Percentiles rank a stretch among this genome's conserved stretches.
Conservation (phyloP, 1,139 yeast species). For the Eremothecium sinecaudum region DNA sequence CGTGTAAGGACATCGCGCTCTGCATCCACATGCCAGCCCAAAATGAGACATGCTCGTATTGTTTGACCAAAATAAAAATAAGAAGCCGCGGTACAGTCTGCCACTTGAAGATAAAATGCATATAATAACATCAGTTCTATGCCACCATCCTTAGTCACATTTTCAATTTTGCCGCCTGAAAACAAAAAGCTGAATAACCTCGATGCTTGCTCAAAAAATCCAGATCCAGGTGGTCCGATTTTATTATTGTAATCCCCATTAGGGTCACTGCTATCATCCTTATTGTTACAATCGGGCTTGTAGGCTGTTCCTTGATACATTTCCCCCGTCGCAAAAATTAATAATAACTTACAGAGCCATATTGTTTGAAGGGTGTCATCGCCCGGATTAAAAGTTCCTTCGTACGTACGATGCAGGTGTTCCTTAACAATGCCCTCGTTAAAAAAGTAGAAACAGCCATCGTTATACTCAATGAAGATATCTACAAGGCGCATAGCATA, state of each 20-base stretch:
- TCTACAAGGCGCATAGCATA: conserved; percentile 69
- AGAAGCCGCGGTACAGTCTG: conserved; percentile 76
- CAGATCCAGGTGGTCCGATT: conserved; percentile 59
- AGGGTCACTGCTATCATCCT: conserved; percentile 37
- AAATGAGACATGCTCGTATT: conserved; percentile 57
- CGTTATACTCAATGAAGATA: conserved; percentile 68
- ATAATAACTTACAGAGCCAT: conserved; percentile 68
- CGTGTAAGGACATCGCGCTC: conserved; percentile 55
- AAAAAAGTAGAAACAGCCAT: conserved; percentile 79
- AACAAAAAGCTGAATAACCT: conserved; percentile 65
- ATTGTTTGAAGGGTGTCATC: conserved; percentile 64
- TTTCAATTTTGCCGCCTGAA: conserved; percentile 72
- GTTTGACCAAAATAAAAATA: conserved; percentile 77
- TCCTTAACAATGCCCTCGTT: conserved; percentile 70
- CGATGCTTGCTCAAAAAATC: conserved; percentile 67
- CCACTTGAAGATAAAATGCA: conserved; percentile 76
- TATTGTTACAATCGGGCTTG: conserved; percentile 12
- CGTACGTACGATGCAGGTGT: conserved; percentile 52
- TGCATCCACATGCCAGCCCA: conserved; percentile 81
- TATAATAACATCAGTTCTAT: conserved; percentile 69
- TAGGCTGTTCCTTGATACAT: conserved; percentile 73
- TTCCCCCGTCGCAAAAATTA: conserved; percentile 77
- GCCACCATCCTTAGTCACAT: conserved; percentile 69
- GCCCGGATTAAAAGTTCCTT: conserved; percentile 31
- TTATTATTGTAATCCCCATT: conserved; percentile 19